A percentile compares a stretch with the other conserved stretches of the same genome.
Evolutionary conservation across 192 early-diverging fungal species (phyloP).

Genomic region (Chytriomyces sp.): DNA sequence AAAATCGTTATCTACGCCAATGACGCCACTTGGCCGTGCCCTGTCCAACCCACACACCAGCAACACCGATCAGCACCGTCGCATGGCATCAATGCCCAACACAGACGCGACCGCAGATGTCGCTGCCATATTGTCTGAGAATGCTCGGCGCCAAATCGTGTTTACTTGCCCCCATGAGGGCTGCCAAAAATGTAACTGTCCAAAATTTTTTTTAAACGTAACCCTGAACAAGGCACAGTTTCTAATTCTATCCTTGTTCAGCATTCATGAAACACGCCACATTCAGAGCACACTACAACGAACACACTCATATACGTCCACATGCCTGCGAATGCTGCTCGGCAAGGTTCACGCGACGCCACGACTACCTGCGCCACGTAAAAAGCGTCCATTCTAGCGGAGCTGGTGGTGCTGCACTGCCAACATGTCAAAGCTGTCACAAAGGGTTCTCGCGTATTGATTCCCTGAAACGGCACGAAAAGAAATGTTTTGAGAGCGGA

Average conservation of each 20-base stretch:
- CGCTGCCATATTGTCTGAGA: not conserved
- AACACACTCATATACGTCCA: not conserved
- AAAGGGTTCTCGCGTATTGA: conserved; percentile 22
- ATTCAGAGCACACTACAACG: not conserved
- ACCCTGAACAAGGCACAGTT: not conserved
- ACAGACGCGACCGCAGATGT: not conserved
- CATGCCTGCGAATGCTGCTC: conserved; percentile 3
- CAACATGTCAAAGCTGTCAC: conserved; percentile 5
- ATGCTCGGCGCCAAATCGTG: not conserved
- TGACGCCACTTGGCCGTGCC: too few species aligned
- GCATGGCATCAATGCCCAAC: not conserved
- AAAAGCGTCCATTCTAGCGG: not conserved
- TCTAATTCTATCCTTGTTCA: not conserved
- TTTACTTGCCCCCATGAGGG: not conserved
- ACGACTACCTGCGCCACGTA: conserved; percentile 27
- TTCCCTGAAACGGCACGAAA: conserved; percentile 15
- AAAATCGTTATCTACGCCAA: too few species aligned
- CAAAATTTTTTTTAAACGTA: not conserved
- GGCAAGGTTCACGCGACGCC: conserved; percentile 17
- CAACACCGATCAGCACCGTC: not conserved
- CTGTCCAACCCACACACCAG: not conserved
- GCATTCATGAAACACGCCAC: not conserved
- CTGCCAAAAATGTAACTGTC: not conserved
- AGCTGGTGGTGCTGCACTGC: not conserved
- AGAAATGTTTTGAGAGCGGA: not conserved